Evolutionary conservation across 139 green algal species (phyloP), one percentile per base, ranked within the genome.

Genomic region (Picochlorum costavermella): DNA sequence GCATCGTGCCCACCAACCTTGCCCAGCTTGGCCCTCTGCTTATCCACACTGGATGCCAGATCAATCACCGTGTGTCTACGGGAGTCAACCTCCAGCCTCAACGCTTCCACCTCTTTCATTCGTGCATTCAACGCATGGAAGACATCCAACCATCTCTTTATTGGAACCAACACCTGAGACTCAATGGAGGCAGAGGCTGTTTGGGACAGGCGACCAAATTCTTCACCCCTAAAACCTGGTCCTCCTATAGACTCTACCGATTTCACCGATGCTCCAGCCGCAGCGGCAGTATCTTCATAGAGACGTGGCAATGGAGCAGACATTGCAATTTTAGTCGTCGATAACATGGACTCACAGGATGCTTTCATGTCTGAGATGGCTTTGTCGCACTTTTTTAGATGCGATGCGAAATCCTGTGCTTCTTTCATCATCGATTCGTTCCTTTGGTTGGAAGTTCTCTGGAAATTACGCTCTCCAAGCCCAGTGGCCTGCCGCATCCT

Each of bases 141-240:
- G 13, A 55, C 60, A 43, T 66, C 60, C 16, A 66, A 25, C 60
- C 60, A 66, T 13, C 60, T 10, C 33, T 66, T 66, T n/a, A 66
- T 66, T 37, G 60, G 60, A 37, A 66, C 60, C 16, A 66, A 23
- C 5, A 66, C 60, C 60, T 66, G 36, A 26, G 36, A 56, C 36
- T 66, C 60, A 56, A 66, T 57, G 10, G 14, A 16, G 10, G 33
- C 36, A 26, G 33, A 58, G 6, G 31, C 33, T 2, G 28, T 40
- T 12, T 58, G 60, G 13, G 30, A 58, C 17, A 58, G 31, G 10
- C 48, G 25, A 0, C 13, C 14, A 37, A 66, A 16, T 40, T 25
- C 36, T 45, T 66, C 60, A 28, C 31, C 10, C 25, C 14, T 13
- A 40, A 66, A 66, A 0, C 14, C 26, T 11, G 31, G 3, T 5